Percentiles rank a stretch among this genome's conserved stretches.
Conservation (phyloP, 495 filamentous ascomycete genomes). For the Xylaria sp. region DNA sequence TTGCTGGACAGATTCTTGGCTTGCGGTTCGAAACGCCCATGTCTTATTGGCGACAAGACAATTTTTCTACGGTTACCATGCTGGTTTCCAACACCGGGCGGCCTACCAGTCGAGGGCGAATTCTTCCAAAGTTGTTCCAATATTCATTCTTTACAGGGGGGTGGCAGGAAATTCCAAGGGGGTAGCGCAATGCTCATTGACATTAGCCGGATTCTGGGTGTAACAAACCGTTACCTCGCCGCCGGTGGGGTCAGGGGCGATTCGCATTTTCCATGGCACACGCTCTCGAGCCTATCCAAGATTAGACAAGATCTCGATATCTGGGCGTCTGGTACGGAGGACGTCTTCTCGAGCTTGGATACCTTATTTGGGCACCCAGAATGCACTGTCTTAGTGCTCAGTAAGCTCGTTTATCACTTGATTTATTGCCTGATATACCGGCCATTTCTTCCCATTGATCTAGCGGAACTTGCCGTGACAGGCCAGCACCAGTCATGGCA, state of each 20-base stretch:
- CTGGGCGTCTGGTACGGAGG: conserved; percentile 82
- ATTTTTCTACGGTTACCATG: conserved; percentile 75
- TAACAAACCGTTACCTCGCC: conserved; percentile 83
- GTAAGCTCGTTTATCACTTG: conserved; percentile 84
- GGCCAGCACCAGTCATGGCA: conserved; percentile 91
- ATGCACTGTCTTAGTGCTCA: conserved; percentile 77
- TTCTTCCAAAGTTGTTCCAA: conserved; percentile 78
- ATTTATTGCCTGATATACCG: conserved; percentile 86
- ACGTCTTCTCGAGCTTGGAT: conserved; percentile 77
- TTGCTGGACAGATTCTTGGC: conserved; percentile 80
- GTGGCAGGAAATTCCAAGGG: conserved; percentile 70
- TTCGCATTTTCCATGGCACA: conserved; percentile 88
- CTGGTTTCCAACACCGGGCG: conserved; percentile 62
- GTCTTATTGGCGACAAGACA: conserved; percentile 75
- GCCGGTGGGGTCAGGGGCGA: conserved; percentile 87
- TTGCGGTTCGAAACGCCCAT: conserved; percentile 79
- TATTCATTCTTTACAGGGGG: conserved; percentile 69
- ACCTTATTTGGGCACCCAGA: conserved; percentile 78
- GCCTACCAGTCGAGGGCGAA: conserved; percentile 71
- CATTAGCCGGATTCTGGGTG: conserved; percentile 79
- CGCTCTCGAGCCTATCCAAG: conserved; percentile 81
- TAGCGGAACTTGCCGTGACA: conserved; percentile 75
- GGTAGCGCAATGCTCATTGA: conserved; percentile 79
- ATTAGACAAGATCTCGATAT: conserved; percentile 84
- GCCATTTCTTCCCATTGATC: conserved; percentile 82